Percentiles rank a stretch among this genome's conserved stretches.
Conservation (phyloP, 208 protist species). For the Naegleria lovaniensis region DNA sequence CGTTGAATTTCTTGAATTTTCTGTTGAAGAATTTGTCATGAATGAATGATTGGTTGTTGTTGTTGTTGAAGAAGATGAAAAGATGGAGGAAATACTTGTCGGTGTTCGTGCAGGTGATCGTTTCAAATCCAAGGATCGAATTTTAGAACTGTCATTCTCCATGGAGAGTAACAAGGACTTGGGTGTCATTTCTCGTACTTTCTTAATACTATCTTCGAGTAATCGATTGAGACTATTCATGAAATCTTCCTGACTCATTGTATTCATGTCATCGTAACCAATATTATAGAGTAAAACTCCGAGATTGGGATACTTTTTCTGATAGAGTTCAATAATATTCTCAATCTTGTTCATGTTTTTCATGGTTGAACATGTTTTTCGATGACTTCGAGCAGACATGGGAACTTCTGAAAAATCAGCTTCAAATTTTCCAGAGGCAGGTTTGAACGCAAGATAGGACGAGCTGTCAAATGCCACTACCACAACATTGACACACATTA, state of each 20-base stretch:
- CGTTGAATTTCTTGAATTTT: neutral
- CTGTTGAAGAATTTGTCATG: neutral
- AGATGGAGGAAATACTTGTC: too few relatives aligned
- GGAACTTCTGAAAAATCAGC: neutral
- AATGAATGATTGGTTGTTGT: too few relatives aligned
- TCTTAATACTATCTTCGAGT: neutral
- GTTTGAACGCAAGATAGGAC: neutral
- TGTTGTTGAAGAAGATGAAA: too few relatives aligned
- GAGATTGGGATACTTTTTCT: neutral
- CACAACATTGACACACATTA: neutral
- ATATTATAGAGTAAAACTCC: neutral
- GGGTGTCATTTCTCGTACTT: neutral
- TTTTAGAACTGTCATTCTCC: neutral
- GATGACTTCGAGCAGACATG: neutral
- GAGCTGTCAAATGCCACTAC: neutral
- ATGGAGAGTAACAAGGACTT: neutral
- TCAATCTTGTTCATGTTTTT: neutral
- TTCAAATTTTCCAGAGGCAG: neutral
- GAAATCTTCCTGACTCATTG: neutral
- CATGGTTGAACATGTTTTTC: neutral
- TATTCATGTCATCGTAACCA: neutral
- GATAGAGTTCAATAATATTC: neutral
- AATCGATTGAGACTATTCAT: neutral
- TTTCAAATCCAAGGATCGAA: neutral
- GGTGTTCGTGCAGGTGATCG: too few relatives aligned